Conservation (phyloP, 371 early-diverging fungal species). For the Rhizopus delemar region DNA sequence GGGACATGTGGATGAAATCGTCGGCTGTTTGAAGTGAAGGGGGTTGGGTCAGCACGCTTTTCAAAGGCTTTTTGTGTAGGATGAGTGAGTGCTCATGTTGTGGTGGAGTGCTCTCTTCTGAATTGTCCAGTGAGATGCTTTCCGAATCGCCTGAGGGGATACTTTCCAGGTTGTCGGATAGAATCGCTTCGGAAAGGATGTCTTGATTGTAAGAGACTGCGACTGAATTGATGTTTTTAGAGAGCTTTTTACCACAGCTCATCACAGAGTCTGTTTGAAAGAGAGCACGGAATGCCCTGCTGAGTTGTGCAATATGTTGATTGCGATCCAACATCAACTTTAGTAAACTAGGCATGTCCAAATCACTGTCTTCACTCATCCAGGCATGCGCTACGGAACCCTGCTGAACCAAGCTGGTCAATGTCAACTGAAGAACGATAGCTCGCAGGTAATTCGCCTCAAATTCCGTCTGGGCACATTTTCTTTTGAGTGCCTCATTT, state of each 20-base stretch:
- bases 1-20: slow-evolving; percentile 37
- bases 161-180: too few relatives aligned
- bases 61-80: slow-evolving; percentile 22
- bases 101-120: not conserved
- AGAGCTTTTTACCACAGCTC: too few relatives aligned
- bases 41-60: slow-evolving; percentile 25
- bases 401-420: slow-evolving; percentile 27
- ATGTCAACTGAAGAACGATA: slow-evolving; percentile 30
- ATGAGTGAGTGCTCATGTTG: slow-evolving; percentile 4
- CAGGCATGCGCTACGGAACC: slow-evolving; percentile 42
- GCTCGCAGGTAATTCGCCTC: slow-evolving; percentile 45
- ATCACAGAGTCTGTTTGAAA: too few relatives aligned
- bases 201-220: too few relatives aligned
- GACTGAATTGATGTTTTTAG: too few relatives aligned
- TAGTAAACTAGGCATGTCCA: slow-evolving; percentile 14
- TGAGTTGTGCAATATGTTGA: too few relatives aligned
- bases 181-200: too few relatives aligned
- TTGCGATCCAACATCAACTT: slow-evolving; percentile 14
- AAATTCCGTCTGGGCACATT: slow-evolving; percentile 30
- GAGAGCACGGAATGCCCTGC: too few relatives aligned
- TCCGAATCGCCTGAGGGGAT: too few relatives aligned
- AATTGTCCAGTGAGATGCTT: too few relatives aligned
- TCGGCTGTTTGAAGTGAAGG: slow-evolving; percentile 33
- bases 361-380: not conserved
- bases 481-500: slow-evolving; percentile 19